Percentiles rank a stretch among this genome's conserved stretches.
Conservation (phyloP, 2,329 filamentous ascomycete genomes). For the Karstenula rhodostoma region DNA sequence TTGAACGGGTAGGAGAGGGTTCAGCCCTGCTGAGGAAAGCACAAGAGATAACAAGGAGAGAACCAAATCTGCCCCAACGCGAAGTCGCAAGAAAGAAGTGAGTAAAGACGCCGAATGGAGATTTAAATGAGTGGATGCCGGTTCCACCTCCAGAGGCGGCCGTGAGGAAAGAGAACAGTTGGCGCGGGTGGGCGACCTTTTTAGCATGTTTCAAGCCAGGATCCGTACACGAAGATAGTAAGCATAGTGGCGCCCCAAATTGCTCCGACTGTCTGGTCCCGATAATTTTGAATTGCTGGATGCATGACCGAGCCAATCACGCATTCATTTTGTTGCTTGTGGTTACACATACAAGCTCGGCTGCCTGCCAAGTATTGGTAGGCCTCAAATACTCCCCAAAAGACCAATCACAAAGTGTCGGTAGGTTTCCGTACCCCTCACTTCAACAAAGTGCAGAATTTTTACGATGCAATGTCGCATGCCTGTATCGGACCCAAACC, state of each 20-base stretch:
- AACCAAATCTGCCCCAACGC: not conserved
- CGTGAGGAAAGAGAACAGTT: conserved; percentile 6
- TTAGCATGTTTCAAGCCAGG: not conserved
- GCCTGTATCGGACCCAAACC: not conserved
- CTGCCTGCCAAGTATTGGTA: not conserved
- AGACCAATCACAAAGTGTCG: not conserved
- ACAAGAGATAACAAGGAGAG: not conserved
- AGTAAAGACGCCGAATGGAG: conserved; percentile 2
- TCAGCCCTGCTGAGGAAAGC: not conserved
- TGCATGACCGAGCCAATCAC: not conserved
- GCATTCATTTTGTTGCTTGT: not conserved
- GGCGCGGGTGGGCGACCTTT: not conserved
- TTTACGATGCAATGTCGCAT: not conserved
- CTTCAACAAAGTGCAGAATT: not conserved
- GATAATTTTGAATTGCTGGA: not conserved
- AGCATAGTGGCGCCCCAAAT: not conserved
- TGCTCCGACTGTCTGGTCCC: not conserved
- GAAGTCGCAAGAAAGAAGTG: not conserved
- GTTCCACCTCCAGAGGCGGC: conserved; percentile 10
- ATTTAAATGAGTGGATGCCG: conserved; percentile 10
- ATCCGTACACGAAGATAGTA: not conserved
- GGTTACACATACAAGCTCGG: not conserved
- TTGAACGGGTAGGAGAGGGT: not conserved
- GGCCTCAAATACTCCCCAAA: not conserved
- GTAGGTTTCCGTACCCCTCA: not conserved